Percentiles rank a stretch among this genome's conserved stretches.
phyloP scores from a whole-genome alignment of 768 basidiomycete genomes.

The Trametes elegans region DNA sequence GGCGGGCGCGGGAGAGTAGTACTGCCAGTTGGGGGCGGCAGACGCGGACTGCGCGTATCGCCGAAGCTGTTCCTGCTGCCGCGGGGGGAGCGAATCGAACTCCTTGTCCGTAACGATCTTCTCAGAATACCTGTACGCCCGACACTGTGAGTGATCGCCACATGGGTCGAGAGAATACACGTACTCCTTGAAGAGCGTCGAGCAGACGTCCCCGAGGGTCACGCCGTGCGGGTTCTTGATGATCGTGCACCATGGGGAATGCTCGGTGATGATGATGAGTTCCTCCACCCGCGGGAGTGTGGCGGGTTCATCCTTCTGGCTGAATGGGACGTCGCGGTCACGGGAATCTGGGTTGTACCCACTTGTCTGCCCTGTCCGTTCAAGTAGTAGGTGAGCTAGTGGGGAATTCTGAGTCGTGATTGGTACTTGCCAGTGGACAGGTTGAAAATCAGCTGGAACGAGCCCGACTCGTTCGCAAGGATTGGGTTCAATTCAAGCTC shows the following conservation, averaged over 20 bases:
- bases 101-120: conserved; percentile 66
- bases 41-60: conserved; percentile 45
- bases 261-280: conserved; percentile 38
- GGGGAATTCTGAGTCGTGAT: not conserved
- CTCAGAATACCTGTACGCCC: conserved; percentile 58
- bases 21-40: conserved; percentile 38
- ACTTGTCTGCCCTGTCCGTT: conserved; percentile 57
- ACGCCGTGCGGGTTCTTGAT: conserved; percentile 72
- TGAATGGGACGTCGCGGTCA: conserved; percentile 56
- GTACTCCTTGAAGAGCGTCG: conserved; percentile 73
- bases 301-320: conserved; percentile 37
- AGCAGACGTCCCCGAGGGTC: conserved; percentile 73
- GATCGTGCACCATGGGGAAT: conserved; percentile 78
- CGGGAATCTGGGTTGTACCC: conserved; percentile 61
- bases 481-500: conserved; percentile 75
- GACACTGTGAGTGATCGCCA: not conserved
- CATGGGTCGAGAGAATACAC: conserved; percentile 25
- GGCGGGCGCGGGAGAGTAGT: conserved; percentile 44
- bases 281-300: conserved; percentile 39
- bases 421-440: conserved; percentile 54
- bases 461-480: conserved; percentile 45
- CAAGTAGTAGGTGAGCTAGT: not conserved
- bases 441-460: conserved; percentile 71
- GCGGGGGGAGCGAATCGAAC: conserved; percentile 54
- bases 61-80: conserved; percentile 71